Evolutionary conservation across 495 filamentous ascomycete genomes (phyloP), one percentile per base, ranked within the genome.

Genomic region (Xylaria intraflava): DNA sequence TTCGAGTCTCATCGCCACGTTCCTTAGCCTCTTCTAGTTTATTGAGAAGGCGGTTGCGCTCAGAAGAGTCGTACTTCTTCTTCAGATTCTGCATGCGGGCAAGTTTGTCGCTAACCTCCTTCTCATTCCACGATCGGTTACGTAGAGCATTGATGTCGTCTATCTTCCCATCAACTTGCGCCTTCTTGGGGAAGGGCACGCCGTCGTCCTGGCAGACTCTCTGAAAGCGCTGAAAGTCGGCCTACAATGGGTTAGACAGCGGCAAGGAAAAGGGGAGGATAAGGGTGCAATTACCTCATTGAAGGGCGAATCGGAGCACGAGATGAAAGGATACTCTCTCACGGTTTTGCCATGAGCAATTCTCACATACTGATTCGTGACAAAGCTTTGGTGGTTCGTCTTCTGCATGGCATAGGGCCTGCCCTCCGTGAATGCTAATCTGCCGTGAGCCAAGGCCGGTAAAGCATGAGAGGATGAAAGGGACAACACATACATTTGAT

Each of bases 211-310:
- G 70, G 69, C 89, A 80, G 23, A 83, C 84, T 52, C 82, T 81
- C 58, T 87, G 87, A 68, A 89, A 94, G n/a, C 88, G 89, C 51
- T 83, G 83, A 66, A 83, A 87, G 62, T 97, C 93, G 31, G 77
- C 68, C 88, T 92, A 49, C 5, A 41, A 50, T 6, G 41, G 10
- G 49, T 65, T 62, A 78, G 65, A 61, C 17, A 40, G 20, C 19
- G 10, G 29, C 64, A 58, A 36, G 49, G 29, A 29, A 17, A 43
- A 19, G 52, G 38, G 4, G 17, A 17, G 16, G 6, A n/a, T n/a
- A 9, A 35, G 17, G 31, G 2, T 7, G 6, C 36, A 69, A 75
- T 55, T 73, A 87, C 86, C 69, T 90, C 87, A 8, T 83, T 87
- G 66, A 95, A 82, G 1, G 70, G 62, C 35, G 80, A 79, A 62